These are phyloP conservation scores for Microbotryum scabiosae DNA, from an alignment of 1,284 basidiomycete genomes.

Conservation along the genomic window DNA sequence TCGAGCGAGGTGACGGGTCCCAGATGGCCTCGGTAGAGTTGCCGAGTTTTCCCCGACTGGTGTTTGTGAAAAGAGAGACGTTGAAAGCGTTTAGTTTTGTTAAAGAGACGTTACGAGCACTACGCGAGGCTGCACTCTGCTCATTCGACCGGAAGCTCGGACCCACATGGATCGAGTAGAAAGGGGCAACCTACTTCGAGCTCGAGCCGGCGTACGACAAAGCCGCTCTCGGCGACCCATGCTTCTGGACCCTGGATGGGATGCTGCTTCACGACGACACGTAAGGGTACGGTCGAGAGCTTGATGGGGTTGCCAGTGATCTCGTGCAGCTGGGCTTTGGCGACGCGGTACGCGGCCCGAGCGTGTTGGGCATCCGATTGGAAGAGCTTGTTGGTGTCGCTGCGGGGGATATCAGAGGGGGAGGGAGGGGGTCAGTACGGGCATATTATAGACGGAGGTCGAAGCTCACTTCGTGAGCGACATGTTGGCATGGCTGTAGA, in stretches of 20 bases:
- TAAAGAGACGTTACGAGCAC: background rate
- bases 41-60: slow-evolving; percentile 67
- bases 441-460: no score
- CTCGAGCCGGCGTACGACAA: slow-evolving; percentile 60
- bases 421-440: no score
- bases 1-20: slow-evolving; percentile 77
- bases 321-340: slow-evolving; percentile 14
- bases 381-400: slow-evolving; percentile 49
- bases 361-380: slow-evolving; percentile 65
- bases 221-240: slow-evolving; percentile 80
- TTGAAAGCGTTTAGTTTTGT: background rate
- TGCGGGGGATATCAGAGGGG: background rate
- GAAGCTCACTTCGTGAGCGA: no score
- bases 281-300: slow-evolving; percentile 63
- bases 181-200: slow-evolving; percentile 51
- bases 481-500: no score
- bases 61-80: slow-evolving; percentile 7
- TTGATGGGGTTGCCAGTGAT: slow-evolving; percentile 65
- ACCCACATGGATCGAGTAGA: background rate
- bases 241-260: slow-evolving; percentile 42
- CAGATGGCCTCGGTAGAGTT: slow-evolving; percentile 65
- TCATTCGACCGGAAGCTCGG: no score
- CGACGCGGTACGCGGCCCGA: slow-evolving; percentile 22
- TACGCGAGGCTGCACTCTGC: background rate
- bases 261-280: slow-evolving; percentile 49